Base-by-base conservation (phyloP, 129 eudicot species). In the Lactuca sativa region DNA sequence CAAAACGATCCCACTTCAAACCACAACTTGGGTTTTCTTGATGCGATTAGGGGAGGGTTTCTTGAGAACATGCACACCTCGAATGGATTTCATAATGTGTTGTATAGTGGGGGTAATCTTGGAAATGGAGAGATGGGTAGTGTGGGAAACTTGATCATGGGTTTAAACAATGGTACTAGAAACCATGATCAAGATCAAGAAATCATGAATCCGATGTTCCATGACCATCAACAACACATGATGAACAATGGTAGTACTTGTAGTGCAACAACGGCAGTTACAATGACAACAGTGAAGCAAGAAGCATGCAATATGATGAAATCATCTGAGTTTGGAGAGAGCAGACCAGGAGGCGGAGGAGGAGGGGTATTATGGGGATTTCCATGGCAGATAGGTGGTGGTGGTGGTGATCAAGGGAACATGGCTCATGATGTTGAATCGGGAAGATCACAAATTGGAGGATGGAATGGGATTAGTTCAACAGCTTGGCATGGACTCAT, bases 401-500 rank as follows among this genome's bases (percentile, higher is more conserved):
- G 52, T 47, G 88, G 83, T 63, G 82, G 77, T 56, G 80, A 76
- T 52, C 74, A 79, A 32, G 84, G 76, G 33, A 78, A 16, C 56
- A 55, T 78, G 79, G 84, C 44, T 56, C 81, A 77, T 56, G 84
- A 80, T 61, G 83, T 86, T 61, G 88, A 86, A 55, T 79, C 84
- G 12, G 84, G 86, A 16, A 83, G 85, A 61, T 76, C 80, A 56
- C 83, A 80, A 57, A 78, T 73, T 61, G 83, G 83, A 67, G 78
- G 78, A 69, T 86, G 92, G 92, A 86, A 78, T 78, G 88, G 88
- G n/a, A 55, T 80, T 59, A 80, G 83, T 43, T 77, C 82, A 67
- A 74, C 88, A 58, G 75, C 62, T 73, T 86, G 92, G 92, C 92
- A 86, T 75, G 92, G 92, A 15, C 88, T 86, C 64, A 62, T 86